Evolutionary conservation across 2,329 filamentous ascomycete genomes (phyloP), one percentile per base, ranked within the genome.

Genomic region (Sphaceloma murrayae): DNA sequence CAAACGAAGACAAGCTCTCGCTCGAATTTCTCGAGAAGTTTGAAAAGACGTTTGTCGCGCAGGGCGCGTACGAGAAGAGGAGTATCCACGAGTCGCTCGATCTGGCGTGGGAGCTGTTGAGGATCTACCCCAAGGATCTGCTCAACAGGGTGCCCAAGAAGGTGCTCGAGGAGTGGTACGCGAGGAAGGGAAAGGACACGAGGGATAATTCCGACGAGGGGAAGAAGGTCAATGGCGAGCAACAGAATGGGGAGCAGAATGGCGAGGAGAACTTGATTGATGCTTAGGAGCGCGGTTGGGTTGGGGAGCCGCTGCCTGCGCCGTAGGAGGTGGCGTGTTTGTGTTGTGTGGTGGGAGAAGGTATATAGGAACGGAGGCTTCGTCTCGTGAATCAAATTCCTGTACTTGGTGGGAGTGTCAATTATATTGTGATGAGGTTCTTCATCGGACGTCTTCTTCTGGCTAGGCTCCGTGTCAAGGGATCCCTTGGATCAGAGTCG

Each of bases 11-110:
- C 70, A 96, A 96, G 73, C 78, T 96, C 47, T 94, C 89, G 6
- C 77, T 98, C 27, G 91, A 98, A 66, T 98, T 98, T 73, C 70
- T 98, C 56, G 89, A 96, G 62, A 96, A 96, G 69, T 98, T 98
- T 61, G 91, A 98, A 71, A 82, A 84, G 52, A 85, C 83, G 47
- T 98, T 96, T 67, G 94, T 98, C 64, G 73, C 75, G 51, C 91
- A 98, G 67, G 85, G 85, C 44, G 72, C 87, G 13, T 98, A 98
- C 68, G 91, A 98, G 68, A 82, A 82, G 53, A 82, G 91, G 57
- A 81, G 74, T 51, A 94, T 98, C 60, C 88, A 78, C 66, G 91
- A 98, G 66, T 94, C 86, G 34, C 77, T 98, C 50, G 93, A 98
- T 58, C 77, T 94, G 56, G 93, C 91, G 31, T 98, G 91, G 91